Conservation (phyloP, 2,329 filamentous ascomycete genomes). For the Cercospora nicotianae region DNA sequence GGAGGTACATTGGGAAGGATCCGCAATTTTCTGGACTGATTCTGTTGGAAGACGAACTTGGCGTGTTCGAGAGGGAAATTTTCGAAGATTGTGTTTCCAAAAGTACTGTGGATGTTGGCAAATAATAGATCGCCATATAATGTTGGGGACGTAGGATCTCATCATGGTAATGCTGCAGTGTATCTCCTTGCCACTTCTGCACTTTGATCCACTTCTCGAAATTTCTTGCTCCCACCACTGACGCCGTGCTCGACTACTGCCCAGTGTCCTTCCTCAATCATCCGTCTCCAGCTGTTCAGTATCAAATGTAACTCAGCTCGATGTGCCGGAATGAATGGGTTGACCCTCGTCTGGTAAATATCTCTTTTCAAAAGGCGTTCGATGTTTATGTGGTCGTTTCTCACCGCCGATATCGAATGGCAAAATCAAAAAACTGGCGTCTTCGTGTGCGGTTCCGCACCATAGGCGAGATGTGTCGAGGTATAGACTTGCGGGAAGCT, state of each 20-base stretch:
- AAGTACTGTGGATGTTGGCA: neutral
- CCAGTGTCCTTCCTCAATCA: neutral
- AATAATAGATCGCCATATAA: neutral
- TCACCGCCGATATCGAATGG: neutral
- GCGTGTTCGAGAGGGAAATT: conserved; percentile 18
- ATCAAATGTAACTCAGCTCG: neutral
- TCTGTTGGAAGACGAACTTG: conserved; percentile 19
- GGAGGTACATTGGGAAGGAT: conserved; percentile 20
- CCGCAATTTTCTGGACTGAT: conserved; percentile 12
- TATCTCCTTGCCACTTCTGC: neutral
- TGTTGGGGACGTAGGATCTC: neutral
- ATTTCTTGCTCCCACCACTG: neutral
- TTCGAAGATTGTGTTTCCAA: conserved; percentile 16
- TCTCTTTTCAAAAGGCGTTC: neutral
- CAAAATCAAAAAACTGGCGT: neutral
- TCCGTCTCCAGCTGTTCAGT: neutral
- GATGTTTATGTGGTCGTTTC: neutral
- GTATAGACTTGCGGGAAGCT: neutral
- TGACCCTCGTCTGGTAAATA: neutral
- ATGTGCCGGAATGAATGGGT: neutral
- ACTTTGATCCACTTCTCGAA: neutral
- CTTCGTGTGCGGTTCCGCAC: neutral
- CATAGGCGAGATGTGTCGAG: neutral
- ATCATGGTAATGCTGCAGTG: neutral
- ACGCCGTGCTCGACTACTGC: neutral